Base-by-base conservation (phyloP, 805 yeast genomes). In the Metschnikowia santaceciliae region DNA sequence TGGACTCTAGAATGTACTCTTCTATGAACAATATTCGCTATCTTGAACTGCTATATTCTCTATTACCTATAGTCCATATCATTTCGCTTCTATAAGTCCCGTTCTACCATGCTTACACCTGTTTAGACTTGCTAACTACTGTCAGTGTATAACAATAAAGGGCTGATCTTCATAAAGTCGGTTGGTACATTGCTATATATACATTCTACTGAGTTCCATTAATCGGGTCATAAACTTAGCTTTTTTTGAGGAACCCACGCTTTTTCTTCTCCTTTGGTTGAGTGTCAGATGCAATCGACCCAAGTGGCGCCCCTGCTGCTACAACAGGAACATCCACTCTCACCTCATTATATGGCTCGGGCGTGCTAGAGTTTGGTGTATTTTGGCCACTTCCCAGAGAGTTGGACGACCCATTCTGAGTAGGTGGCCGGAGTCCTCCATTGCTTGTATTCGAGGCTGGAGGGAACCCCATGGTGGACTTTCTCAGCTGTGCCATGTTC, bases 231-330 rank as follows among this genome's bases (percentile, higher is more conserved):
- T 22, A n/a, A 14, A 15, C 13, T 43, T 36, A 48, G 33, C 42
- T 45, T 20, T 54, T 51, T 32, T 51, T 49, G 20, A 70, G 65
- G 2, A 70, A 52, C 4, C 74, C 72, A 30, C 55, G 57, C 53
- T 67, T 67, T 55, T 64, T 64, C 53, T 64, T 66, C 52, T 57
- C 59, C 47, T 63, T 60, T 15, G 55, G 54, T 10, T 55, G 57
- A 8, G 46, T 49, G 1, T 62, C 50, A 1, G 57, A 49, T 2
- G 65, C 55, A n/a, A 66, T 58, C 1, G 53, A 60, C 2, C 72
- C 74, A 40, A 68, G 59, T 15, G 74, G 73, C 41, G 66, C 67
- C 1, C 65, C 64, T 11, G 51, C 44, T 3, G 50, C 47, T 3
- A 32, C 32, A 17, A 23, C n/a, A 8, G 62, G 60, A 40, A 59